phyloP scores from a whole-genome alignment of 768 basidiomycete genomes.

The Hericium erinaceus region DNA sequence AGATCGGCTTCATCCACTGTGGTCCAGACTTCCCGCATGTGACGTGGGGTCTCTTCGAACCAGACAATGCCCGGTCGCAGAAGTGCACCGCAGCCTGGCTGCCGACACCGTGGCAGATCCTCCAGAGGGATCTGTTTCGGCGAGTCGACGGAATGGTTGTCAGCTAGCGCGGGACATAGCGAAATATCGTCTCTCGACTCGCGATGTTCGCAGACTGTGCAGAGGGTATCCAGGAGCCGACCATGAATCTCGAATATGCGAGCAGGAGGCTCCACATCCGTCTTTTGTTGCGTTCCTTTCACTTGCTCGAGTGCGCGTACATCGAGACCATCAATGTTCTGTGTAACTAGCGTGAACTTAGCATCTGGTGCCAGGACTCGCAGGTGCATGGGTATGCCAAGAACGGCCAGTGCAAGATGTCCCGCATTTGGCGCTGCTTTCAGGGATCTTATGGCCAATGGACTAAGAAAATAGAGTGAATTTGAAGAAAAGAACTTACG shows the following conservation, averaged over 20 bases:
- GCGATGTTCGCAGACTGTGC: conserved; percentile 37
- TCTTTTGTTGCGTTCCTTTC: background rate
- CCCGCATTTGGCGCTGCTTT: no score
- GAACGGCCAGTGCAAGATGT: background rate
- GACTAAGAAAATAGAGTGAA: no score
- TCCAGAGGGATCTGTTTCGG: conserved; percentile 19
- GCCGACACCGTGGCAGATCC: conserved; percentile 23
- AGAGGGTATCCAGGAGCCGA: conserved; percentile 41
- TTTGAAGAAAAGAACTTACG: no score
- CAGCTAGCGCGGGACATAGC: conserved; percentile 36
- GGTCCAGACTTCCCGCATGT: conserved; percentile 21
- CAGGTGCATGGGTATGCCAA: background rate
- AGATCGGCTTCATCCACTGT: conserved; percentile 24
- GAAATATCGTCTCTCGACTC: conserved; percentile 37
- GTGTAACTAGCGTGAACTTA: conserved; percentile 58
- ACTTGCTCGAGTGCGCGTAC: conserved; percentile 27
- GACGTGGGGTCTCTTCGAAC: conserved; percentile 28
- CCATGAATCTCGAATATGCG: conserved; percentile 53
- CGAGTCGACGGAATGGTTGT: conserved; percentile 5
- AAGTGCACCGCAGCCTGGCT: conserved; percentile 20
- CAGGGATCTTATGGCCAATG: no score
- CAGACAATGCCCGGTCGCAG: conserved; percentile 32
- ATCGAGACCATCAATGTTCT: conserved; percentile 14
- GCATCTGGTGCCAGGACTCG: conserved; percentile 27
- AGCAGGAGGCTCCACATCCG: background rate